Base-by-base conservation (phyloP, 2,329 filamentous ascomycete genomes). In the Penicillium sumatraense region DNA sequence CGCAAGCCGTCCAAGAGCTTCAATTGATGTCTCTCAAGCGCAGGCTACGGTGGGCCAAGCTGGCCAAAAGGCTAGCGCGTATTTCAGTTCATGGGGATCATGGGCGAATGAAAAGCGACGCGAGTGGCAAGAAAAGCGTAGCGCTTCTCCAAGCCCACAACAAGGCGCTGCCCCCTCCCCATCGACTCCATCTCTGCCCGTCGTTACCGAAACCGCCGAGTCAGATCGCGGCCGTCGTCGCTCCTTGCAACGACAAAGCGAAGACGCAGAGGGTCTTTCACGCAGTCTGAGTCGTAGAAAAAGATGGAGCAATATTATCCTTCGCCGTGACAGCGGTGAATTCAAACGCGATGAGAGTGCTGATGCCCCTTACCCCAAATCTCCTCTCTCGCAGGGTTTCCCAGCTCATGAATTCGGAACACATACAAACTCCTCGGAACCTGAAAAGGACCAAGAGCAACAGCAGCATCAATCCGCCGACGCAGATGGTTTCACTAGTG, bases 21-120 rank as follows among this genome's bases (percentile, higher is more conserved):
- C 71, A 5, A 66, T 83, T 16, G 83, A 86, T 60, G 68, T 85
- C 16, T 70, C 77, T 13, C 75, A 82, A 54, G 80, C 84, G 0
- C 83, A 86, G 65, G 80, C 83, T 16, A 80, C 80, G 8, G 79
- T 83, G 2, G 75, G 76, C 56, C 80, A 81, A 9, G 83, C 82
- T 2, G 72, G 80, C 10, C 81, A 82, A 49, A 76, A 80, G 35
- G 85, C 85, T n/a, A 78, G 83, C 14, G 82, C 86, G 1, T 88
- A 88, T 64, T 72, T 88, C 47, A 86, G 81, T 52, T 86, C 83
- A 0, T 88, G 85, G 85, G 80, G 85, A 4, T 73, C 79, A 1
- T 88, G 85, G 85, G 85, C 85, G 4, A 75, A 66, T 57, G 78
- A 80, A 53, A 75, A 75, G 63, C 73, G 72, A 26, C 78, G 73